Evolutionary conservation across 805 yeast genomes (phyloP).

Genomic region (Candida manassasensis): DNA sequence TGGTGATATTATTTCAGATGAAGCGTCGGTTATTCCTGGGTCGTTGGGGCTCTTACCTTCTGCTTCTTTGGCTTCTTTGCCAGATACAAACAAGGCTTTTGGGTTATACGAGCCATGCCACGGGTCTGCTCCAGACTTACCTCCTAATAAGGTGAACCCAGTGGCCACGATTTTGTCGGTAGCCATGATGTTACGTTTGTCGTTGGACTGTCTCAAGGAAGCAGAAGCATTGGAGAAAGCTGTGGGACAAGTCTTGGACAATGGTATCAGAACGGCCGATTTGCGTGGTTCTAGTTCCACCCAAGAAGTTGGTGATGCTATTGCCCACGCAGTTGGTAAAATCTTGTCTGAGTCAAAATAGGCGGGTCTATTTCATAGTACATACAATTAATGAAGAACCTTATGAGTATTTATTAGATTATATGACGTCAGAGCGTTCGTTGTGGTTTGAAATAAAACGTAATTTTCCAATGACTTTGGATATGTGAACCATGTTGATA

Average conservation of each 20-base stretch:
- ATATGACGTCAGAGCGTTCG: too few species aligned
- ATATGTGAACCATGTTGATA: not conserved
- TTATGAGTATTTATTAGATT: too few species aligned
- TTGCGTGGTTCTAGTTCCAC: slow-evolving; percentile 82
- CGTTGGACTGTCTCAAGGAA: slow-evolving; percentile 76
- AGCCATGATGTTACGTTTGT: slow-evolving; percentile 94
- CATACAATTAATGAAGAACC: not conserved
- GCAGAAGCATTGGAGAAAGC: slow-evolving; percentile 89
- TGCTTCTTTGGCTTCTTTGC: slow-evolving; percentile 94
- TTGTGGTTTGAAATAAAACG: not conserved
- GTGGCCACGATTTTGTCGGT: slow-evolving; percentile 92
- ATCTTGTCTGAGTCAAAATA: slow-evolving; percentile 31
- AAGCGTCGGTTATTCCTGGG: slow-evolving; percentile 97
- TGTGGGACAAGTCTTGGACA: slow-evolving; percentile 74
- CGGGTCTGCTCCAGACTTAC: slow-evolving; percentile 96
- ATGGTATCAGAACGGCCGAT: slow-evolving; percentile 88
- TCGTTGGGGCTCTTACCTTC: slow-evolving; percentile 94
- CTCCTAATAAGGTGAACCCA: slow-evolving; percentile 86
- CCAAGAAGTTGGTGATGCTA: slow-evolving; percentile 89
- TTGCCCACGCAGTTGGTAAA: slow-evolving; percentile 66
- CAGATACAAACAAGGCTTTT: slow-evolving; percentile 89
- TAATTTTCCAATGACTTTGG: not conserved
- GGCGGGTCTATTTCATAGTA: not conserved
- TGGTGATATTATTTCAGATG: slow-evolving; percentile 97
- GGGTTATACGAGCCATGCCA: slow-evolving; percentile 98